phyloP scores from a whole-genome alignment of 768 basidiomycete genomes.

The Polyporus arcularius region DNA sequence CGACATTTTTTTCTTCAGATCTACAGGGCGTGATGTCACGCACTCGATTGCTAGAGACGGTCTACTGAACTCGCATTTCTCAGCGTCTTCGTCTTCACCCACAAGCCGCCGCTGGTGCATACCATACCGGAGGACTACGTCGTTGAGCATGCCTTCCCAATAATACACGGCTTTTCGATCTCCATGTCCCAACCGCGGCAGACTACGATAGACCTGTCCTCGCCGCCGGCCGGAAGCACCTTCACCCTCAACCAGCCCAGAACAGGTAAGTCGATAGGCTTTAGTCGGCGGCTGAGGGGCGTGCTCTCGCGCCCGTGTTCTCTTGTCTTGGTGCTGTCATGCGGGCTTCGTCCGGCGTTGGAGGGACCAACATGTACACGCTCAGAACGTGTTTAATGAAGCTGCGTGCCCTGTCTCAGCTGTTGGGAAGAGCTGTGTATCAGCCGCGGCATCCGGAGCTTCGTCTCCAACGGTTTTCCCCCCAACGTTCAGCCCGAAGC shows the following conservation, averaged over 20 bases:
- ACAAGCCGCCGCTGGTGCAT: constrained; percentile 25
- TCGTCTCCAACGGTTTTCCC: too few relatives aligned
- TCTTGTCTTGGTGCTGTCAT: too few relatives aligned
- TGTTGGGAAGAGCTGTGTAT: too few relatives aligned
- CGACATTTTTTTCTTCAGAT: too few relatives aligned
- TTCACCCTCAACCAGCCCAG: constrained; percentile 35
- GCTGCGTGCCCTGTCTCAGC: too few relatives aligned
- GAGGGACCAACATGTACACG: too few relatives aligned
- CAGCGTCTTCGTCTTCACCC: constrained; percentile 54
- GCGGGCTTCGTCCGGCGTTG: too few relatives aligned
- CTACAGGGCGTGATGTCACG: background rate
- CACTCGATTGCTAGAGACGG: background rate
- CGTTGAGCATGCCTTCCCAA: constrained; percentile 55
- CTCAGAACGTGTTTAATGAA: too few relatives aligned
- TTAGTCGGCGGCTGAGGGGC: too few relatives aligned
- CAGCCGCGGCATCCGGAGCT: too few relatives aligned
- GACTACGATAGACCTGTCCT: constrained; percentile 37
- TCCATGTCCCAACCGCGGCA: constrained; percentile 56
- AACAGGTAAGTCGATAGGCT: constrained; percentile 38
- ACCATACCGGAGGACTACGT: constrained; percentile 37
- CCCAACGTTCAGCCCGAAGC: too few relatives aligned
- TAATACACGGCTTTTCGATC: constrained; percentile 55
- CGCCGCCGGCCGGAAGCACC: constrained; percentile 21
- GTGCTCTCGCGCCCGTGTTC: too few relatives aligned
- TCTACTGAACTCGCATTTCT: background rate